Evolutionary conservation across 176 grass and related monocot genomes (phyloP).

Genomic region (Aegilops longissima): DNA sequence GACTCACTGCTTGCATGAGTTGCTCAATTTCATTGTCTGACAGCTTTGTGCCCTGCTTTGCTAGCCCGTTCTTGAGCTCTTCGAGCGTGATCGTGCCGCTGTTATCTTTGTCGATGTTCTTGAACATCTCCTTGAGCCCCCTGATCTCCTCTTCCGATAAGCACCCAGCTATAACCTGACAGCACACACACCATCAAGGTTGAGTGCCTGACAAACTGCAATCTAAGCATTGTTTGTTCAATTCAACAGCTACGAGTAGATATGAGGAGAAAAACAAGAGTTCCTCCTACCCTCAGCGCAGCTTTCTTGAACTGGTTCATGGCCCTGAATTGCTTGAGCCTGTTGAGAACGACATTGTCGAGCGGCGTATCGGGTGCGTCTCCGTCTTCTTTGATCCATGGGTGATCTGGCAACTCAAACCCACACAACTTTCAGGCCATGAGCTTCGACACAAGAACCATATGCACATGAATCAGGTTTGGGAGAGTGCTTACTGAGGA

Average conservation of each 20-base stretch:
- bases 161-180: conserved; percentile 79
- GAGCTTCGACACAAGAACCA: neutral
- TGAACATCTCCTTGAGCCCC: conserved; percentile 95
- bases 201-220: neutral
- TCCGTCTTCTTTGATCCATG: conserved; percentile 97
- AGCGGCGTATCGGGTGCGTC: conserved; percentile 75
- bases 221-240: neutral
- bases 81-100: conserved; percentile 80
- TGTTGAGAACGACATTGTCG: conserved; percentile 74
- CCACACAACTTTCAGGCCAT: neutral
- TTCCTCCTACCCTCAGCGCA: conserved; percentile 49
- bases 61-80: conserved; percentile 68
- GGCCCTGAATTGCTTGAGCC: conserved; percentile 79
- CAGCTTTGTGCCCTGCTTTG: conserved; percentile 74
- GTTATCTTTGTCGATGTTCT: conserved; percentile 84
- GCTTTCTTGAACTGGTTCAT: conserved; percentile 98
- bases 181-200: neutral
- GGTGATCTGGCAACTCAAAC: conserved; percentile 56
- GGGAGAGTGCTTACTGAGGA: conserved; percentile 55
- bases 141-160: conserved; percentile 88
- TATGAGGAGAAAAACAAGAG: neutral
- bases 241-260: neutral
- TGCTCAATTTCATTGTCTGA: conserved; percentile 71
- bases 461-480: neutral
- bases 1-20: conserved; percentile 86